Evolutionary conservation across 2,329 filamentous ascomycete species (phyloP).

Genomic region (Epichloe baconii): DNA sequence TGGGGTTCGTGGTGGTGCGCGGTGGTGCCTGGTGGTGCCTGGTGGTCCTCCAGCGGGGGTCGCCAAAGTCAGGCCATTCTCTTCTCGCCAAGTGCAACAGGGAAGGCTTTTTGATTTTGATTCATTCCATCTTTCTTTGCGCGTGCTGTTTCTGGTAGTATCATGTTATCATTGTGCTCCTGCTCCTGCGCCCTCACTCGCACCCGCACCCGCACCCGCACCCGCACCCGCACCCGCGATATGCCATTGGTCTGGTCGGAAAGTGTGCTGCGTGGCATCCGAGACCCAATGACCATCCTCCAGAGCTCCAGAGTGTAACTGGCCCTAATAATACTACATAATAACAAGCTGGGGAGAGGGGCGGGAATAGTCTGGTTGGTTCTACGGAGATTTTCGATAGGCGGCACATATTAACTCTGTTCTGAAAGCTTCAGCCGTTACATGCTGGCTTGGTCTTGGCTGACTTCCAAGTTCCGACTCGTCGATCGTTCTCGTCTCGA

Average conservation of each 20-base stretch:
- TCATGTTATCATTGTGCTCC: background rate
- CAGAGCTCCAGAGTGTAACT: background rate
- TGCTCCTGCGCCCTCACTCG: background rate
- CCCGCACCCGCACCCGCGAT: no score
- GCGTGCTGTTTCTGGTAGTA: background rate
- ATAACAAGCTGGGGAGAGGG: background rate
- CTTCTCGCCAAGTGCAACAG: background rate
- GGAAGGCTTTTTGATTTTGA: background rate
- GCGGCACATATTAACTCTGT: background rate
- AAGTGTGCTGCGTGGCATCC: no score
- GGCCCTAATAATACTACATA: no score
- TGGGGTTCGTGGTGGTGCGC: background rate
- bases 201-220: no score
- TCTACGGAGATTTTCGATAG: background rate
- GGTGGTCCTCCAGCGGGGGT: background rate
- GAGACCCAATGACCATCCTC: background rate
- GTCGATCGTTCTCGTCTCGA: background rate
- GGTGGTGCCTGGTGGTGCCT: background rate
- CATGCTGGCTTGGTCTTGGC: background rate
- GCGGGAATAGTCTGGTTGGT: background rate
- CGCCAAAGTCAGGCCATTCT: slow-evolving; percentile 10
- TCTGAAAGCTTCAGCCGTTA: background rate
- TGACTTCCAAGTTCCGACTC: background rate
- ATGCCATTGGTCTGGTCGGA: no score
- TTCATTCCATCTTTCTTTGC: background rate